Percentiles rank a stretch among this genome's conserved stretches.
These are phyloP conservation scores for Yamadazyma phyllophila DNA, from an alignment of 805 yeast species.

Conservation along the genomic window DNA sequence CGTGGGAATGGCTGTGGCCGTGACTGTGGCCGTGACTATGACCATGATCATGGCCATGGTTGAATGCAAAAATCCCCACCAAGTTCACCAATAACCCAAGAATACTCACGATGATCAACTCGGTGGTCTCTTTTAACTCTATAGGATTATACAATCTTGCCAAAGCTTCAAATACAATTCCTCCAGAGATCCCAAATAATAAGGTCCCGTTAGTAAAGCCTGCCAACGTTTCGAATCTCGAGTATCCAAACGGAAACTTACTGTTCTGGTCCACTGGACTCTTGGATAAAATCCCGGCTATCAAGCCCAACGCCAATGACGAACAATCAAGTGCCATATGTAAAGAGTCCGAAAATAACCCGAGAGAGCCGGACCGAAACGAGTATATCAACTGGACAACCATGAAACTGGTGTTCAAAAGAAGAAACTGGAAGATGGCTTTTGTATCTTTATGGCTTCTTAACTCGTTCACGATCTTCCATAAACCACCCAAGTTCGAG, in stretches of 20 bases:
- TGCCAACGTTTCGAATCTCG: conserved; percentile 84
- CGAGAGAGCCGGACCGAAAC: conserved; percentile 87
- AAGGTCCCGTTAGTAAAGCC: conserved; percentile 95
- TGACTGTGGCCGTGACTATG: conserved; percentile 47
- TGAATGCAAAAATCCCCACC: conserved; percentile 92
- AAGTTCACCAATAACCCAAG: conserved; percentile 85
- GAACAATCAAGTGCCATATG: conserved; percentile 97
- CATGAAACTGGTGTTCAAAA: conserved; percentile 91
- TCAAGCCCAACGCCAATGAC: conserved; percentile 81
- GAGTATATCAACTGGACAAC: conserved; percentile 89
- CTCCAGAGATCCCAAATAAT: conserved; percentile 82
- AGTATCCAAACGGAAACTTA: conserved; percentile 83
- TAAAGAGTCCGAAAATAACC: conserved; percentile 85
- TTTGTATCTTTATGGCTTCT: conserved; percentile 58
- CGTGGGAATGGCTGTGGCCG: conserved; percentile 34
- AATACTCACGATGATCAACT: conserved; percentile 77
- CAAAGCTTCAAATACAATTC: conserved; percentile 82
- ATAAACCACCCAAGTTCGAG: neutral
- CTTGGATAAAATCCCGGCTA: conserved; percentile 66
- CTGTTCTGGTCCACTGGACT: conserved; percentile 49
- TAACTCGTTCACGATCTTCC: neutral
- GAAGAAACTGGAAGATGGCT: conserved; percentile 82
- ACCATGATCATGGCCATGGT: conserved; percentile 66
- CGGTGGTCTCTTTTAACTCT: conserved; percentile 72
- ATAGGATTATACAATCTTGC: conserved; percentile 81